These are phyloP conservation scores for Amylostereum areolatum DNA, from an alignment of 1,284 basidiomycete genomes.

Conservation along the genomic window DNA sequence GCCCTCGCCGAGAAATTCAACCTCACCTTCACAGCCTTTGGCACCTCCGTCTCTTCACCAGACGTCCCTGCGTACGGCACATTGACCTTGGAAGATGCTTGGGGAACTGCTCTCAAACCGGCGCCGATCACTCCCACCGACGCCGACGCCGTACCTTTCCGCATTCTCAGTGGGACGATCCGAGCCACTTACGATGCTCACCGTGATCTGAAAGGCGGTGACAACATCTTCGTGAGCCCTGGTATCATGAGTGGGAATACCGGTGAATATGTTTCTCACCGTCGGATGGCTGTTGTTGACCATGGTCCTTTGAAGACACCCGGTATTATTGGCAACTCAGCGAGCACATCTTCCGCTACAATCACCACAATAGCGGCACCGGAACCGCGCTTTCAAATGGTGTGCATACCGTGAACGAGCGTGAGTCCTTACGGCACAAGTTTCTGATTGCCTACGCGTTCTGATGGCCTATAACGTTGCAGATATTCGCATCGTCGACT, in stretches of 20 bases:
- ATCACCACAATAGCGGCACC: slow-evolving; percentile 30
- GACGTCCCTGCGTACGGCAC: slow-evolving; percentile 26
- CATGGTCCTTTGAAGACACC: slow-evolving; percentile 28
- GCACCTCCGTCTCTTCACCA: slow-evolving; percentile 21
- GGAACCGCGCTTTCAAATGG: slow-evolving; percentile 31
- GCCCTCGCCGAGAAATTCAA: slow-evolving; percentile 38
- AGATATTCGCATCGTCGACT: slow-evolving; percentile 31
- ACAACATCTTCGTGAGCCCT: slow-evolving; percentile 37
- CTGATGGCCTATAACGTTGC: slow-evolving; percentile 1
- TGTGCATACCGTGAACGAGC: slow-evolving; percentile 55
- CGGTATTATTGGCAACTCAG: slow-evolving; percentile 42
- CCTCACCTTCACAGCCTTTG: slow-evolving; percentile 42
- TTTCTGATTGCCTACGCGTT: background rate
- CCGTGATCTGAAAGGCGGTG: slow-evolving; percentile 20
- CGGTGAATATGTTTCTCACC: slow-evolving; percentile 19
- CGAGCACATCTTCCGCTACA: slow-evolving; percentile 43
- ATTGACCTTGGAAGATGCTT: slow-evolving; percentile 37
- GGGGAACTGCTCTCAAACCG: slow-evolving; percentile 42
- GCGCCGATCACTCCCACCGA: slow-evolving; percentile 48
- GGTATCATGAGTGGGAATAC: slow-evolving; percentile 46
- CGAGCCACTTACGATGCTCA: slow-evolving; percentile 36
- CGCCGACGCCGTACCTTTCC: slow-evolving; percentile 37
- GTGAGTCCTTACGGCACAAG: slow-evolving; percentile 15
- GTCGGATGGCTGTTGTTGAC: background rate
- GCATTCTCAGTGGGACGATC: slow-evolving; percentile 44